Conservation (phyloP, 192 early-diverging fungal species). For the Umbelopsis sp. region DNA sequence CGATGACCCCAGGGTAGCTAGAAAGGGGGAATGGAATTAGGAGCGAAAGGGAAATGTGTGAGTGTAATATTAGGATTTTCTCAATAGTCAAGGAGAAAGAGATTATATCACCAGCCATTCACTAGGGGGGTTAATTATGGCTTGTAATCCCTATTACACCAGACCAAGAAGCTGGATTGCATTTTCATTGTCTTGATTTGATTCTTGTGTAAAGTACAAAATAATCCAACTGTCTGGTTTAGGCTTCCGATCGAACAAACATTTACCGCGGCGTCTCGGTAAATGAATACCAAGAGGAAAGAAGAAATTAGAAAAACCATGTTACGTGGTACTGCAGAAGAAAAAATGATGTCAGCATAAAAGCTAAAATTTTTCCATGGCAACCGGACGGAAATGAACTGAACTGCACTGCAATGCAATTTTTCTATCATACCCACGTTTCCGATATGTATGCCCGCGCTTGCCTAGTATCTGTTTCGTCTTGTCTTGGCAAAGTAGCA, state of each 20-base stretch:
- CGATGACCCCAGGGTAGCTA: too few relatives aligned
- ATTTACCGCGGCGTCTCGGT: background rate
- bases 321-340: background rate
- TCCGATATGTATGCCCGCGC: too few relatives aligned
- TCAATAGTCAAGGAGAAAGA: background rate
- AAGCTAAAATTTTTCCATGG: too few relatives aligned
- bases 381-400: too few relatives aligned
- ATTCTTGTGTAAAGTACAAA: background rate
- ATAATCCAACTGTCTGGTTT: background rate
- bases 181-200: background rate
- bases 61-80: background rate
- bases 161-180: background rate
- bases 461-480: too few relatives aligned
- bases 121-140: too few relatives aligned
- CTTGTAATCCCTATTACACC: background rate
- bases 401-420: too few relatives aligned
- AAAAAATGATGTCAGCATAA: background rate
- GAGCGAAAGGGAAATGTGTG: background rate
- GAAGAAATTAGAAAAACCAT: background rate
- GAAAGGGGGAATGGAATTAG: too few relatives aligned
- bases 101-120: background rate
- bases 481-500: too few relatives aligned
- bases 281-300: background rate
- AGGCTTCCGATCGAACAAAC: background rate
- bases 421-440: too few relatives aligned